Evolutionary conservation across 495 filamentous ascomycete species (phyloP), one percentile per base, ranked within the genome.

Genomic region (Podospora comata): DNA sequence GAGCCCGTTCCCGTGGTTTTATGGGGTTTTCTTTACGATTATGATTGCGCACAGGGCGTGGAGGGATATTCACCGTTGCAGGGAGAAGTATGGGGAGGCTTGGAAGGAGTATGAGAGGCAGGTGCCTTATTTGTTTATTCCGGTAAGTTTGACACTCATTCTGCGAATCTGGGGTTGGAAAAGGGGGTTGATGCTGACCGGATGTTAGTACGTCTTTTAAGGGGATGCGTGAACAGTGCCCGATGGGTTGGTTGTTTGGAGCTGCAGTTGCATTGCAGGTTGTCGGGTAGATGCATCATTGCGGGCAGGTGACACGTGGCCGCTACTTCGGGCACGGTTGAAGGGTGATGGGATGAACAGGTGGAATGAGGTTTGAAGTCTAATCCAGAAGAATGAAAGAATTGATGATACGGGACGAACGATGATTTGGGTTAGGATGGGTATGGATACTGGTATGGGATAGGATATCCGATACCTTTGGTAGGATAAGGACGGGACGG

Each of bases 1-100:
- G 23, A 91, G 88, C 77, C 94, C 95, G 3, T 93, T 98, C 81
- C 95, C 95, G 2, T 99, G 94, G 94, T 99, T 99, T 79, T 96
- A 98, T 74, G 92, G 93, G 15, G 77, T 91, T 56, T 99, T 99
- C 83, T 99, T 99, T 77, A 81, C 84, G 27, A 82, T 79, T 73
- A 98, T 99, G 95, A 98, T 99, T 76, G 81, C 87, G 18, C 95
- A 99, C 80, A 91, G 95, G 66, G 90, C 92, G 23, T 83, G 83
- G 75, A 87, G 95, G 66, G 95, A 99, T 79, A 93, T 96, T 67
- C 83, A 90, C 72, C 84, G 89, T 66, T 99, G 95, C 81, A 85
- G 88, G 55, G 84, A 80, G 75, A 97, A 93, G 85, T 99, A 99
- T 81, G 95, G 95, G 30, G 90, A 93, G 64, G 89, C 91, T 57